Evolutionary conservation across 352 stramenopile genomes (phyloP), one percentile per base, ranked within the genome.

Genomic region (Phytophthora parvispora): DNA sequence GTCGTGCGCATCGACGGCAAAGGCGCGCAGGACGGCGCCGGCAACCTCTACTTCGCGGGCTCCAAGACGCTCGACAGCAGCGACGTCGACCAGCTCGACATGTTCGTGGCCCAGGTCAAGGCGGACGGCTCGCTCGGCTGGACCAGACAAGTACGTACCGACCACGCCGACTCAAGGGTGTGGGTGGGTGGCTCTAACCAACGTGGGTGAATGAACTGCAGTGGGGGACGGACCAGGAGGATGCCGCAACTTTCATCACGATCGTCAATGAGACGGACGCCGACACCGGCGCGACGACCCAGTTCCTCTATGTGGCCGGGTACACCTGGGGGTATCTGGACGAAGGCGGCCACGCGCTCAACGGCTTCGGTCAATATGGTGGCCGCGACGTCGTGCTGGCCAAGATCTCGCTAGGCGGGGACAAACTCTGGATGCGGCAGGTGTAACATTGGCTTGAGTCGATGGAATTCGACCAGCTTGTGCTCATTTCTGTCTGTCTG

Each of bases 321-420:
- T 86, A 80, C 69, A 93, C 87, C 2, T 92, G 83, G 81, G 85
- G 87, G 0, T 86, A 70, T 51, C 80, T 95, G 76, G 87, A 95
- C 60, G 85, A 95, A 63, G 75, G 73, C 3, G 72, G 72, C 8
- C 85, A 95, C 60, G 83, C 80, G 12, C 78, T 92, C 28, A 95
- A 93, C 34, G 75, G 78, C 3, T 95, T 92, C 58, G 85, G 87
- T 0, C 83, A 71, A 5, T 92, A 90, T 57, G 87, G 87, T 16
- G 85, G 84, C 0, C 80, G 87, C 15, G 87, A 95, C 43, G 82
- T 91, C 3, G 85, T 93, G 56, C 56, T 95, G 20, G 45, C 87
- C 24, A 91, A 93, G 48, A 38, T 93, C 20, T 72, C 73, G 5
- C 58, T 84, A 6, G 40, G 65, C 24, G 87, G 87, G 0, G 62